These are phyloP conservation scores for Arabidopsis suecica DNA, from an alignment of 345 rosid genomes.

Conservation along the genomic window DNA sequence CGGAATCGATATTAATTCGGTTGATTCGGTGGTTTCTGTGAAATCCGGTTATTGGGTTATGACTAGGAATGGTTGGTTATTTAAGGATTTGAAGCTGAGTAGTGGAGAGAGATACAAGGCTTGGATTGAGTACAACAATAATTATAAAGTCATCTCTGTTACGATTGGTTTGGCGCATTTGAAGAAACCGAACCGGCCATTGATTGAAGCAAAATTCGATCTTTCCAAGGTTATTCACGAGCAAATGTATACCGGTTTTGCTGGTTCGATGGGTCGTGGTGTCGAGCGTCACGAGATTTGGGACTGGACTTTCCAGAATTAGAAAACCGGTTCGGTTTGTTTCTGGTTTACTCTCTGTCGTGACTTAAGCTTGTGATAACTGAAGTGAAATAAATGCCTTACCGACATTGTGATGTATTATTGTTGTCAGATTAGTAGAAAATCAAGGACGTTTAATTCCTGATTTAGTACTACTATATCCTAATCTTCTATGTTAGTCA, in stretches of 20 bases:
- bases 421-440: slow-evolving; percentile 7
- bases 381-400: slow-evolving; percentile 10
- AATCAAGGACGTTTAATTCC: not conserved
- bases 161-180: slow-evolving; percentile 34
- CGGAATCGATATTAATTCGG: slow-evolving; percentile 50
- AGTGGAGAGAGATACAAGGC: slow-evolving; percentile 46
- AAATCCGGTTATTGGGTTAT: slow-evolving; percentile 49
- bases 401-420: not conserved
- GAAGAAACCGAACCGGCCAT: slow-evolving; percentile 47
- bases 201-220: slow-evolving; percentile 40
- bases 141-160: slow-evolving; percentile 25
- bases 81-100: slow-evolving; percentile 42
- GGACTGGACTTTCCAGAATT: slow-evolving; percentile 45
- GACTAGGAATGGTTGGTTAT: slow-evolving; percentile 40
- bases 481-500: not conserved
- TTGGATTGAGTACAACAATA: slow-evolving; percentile 49
- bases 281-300: slow-evolving; percentile 46
- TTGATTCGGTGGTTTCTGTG: slow-evolving; percentile 37
- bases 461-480: not conserved
- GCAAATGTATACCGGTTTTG: slow-evolving; percentile 43
- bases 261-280: slow-evolving; percentile 45
- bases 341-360: not conserved
- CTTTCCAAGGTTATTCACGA: slow-evolving; percentile 43
- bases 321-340: slow-evolving; percentile 8
- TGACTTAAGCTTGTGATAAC: not conserved